Evolutionary conservation across 306 rosid genomes (phyloP).

Genomic region (Ceratonia siliqua): DNA sequence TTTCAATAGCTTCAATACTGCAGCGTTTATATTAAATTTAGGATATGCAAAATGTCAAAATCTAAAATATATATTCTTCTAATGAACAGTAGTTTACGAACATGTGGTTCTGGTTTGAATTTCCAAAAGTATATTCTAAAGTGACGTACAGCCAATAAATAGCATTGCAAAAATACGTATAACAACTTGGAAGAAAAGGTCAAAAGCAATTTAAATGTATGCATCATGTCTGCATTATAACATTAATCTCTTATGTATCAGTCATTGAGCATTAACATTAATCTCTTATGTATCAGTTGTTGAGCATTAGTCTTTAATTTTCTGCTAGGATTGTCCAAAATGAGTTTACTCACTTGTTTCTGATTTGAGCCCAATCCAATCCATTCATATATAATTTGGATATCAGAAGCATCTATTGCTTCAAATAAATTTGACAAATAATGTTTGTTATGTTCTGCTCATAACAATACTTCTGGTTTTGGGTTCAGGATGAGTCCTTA

Average conservation of each 20-base stretch:
- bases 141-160: constrained; percentile 3
- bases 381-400: constrained; percentile 10
- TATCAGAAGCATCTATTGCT: not conserved
- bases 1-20: too few relatives aligned
- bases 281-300: not conserved
- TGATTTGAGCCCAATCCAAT: constrained; percentile 34
- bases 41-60: too few relatives aligned
- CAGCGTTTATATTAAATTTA: too few relatives aligned
- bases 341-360: constrained; percentile 23
- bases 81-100: constrained; percentile 16
- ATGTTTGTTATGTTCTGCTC: constrained; percentile 31
- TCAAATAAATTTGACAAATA: constrained; percentile 14
- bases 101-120: constrained; percentile 5
- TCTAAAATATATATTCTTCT: not conserved
- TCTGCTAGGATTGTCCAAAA: constrained; percentile 16
- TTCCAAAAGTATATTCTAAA: not conserved
- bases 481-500: constrained; percentile 74
- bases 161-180: constrained; percentile 11
- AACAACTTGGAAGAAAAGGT: constrained; percentile 12
- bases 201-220: not conserved
- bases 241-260: not conserved
- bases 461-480: constrained; percentile 31
- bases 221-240: constrained; percentile 15
- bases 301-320: constrained; percentile 15
- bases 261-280: constrained; percentile 1